A percentile compares a stretch with the other conserved stretches of the same genome.
phyloP scores from a whole-genome alignment of 495 filamentous ascomycete genomes.

The Friedmanniomyces endolithicus region DNA sequence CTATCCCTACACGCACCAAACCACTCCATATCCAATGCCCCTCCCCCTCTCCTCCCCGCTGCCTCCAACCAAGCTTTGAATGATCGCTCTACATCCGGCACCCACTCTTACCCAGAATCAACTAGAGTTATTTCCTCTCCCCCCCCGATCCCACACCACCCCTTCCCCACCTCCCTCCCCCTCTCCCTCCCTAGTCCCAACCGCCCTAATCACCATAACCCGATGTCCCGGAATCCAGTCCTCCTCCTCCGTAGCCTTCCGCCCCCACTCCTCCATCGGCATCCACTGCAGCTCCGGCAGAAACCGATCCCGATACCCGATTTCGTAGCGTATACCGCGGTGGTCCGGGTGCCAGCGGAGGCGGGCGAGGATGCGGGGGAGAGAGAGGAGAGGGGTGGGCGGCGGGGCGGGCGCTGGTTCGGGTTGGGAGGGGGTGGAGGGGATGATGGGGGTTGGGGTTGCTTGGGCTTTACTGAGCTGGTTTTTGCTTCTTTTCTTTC shows the following conservation, averaged over 20 bases:
- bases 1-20: too few relatives aligned
- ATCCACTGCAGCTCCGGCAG: not conserved
- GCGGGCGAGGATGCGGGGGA: not conserved
- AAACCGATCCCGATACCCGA: conserved; percentile 11
- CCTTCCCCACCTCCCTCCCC: not conserved
- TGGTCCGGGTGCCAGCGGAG: conserved; percentile 7
- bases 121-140: too few relatives aligned
- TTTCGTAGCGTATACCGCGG: conserved; percentile 2
- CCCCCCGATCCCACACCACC: conserved; percentile 9
- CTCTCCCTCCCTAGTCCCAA: not conserved
- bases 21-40: not conserved
- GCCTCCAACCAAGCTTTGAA: too few relatives aligned
- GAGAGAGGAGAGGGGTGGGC: not conserved
- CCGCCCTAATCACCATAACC: not conserved
- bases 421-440: not conserved
- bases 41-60: too few relatives aligned
- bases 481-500: too few relatives aligned
- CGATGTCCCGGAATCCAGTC: conserved; percentile 14
- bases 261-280: conserved; percentile 7
- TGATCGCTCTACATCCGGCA: too few relatives aligned
- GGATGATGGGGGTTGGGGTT: too few relatives aligned
- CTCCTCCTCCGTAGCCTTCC: conserved; percentile 8
- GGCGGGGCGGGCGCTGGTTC: not conserved
- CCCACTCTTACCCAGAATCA: too few relatives aligned
- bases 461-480: too few relatives aligned